Evolutionary conservation across 2,329 filamentous ascomycete species (phyloP).

Genomic region (Phoma sp.): DNA sequence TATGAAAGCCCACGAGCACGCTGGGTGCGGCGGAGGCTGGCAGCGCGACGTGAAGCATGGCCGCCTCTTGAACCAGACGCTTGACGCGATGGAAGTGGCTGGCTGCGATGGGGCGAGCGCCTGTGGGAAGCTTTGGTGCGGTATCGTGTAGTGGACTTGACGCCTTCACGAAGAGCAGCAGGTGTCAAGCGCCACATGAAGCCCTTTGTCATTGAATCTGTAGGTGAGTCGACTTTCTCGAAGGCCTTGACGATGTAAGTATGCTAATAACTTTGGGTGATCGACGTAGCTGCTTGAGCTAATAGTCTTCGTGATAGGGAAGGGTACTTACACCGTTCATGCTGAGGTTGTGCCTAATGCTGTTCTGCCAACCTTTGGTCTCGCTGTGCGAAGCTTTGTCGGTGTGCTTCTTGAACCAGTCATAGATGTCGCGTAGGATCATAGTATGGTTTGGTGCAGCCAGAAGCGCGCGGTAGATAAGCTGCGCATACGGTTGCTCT

Average conservation of each 20-base stretch:
- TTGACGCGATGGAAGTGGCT: slow-evolving; percentile 49
- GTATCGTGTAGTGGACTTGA: slow-evolving; percentile 79
- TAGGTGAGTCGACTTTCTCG: slow-evolving; percentile 56
- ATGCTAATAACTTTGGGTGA: neutral
- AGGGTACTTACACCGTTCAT: slow-evolving; percentile 80
- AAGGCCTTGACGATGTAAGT: slow-evolving; percentile 55
- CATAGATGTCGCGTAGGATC: slow-evolving; percentile 84
- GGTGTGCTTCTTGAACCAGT: slow-evolving; percentile 86
- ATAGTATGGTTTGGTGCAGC: slow-evolving; percentile 70
- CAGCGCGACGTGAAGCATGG: slow-evolving; percentile 47
- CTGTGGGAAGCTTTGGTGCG: slow-evolving; percentile 55
- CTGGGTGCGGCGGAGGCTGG: slow-evolving; percentile 28
- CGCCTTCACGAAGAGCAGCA: slow-evolving; percentile 71
- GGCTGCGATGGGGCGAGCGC: slow-evolving; percentile 38
- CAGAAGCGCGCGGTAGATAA: slow-evolving; percentile 79
- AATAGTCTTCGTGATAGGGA: too few relatives aligned
- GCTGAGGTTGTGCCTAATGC: slow-evolving; percentile 91
- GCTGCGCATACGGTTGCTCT: slow-evolving; percentile 77
- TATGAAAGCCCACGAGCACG: slow-evolving; percentile 22
- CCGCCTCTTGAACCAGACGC: slow-evolving; percentile 55
- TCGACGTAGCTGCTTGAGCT: too few relatives aligned
- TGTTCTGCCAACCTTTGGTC: slow-evolving; percentile 84
- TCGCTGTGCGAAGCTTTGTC: slow-evolving; percentile 69
- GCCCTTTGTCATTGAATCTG: slow-evolving; percentile 67
- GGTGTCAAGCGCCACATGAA: slow-evolving; percentile 78